A percentile compares a stretch with the other conserved stretches of the same genome.
Conservation (phyloP, 2,329 filamentous ascomycete genomes). For the Aspergillus aculeatus region DNA sequence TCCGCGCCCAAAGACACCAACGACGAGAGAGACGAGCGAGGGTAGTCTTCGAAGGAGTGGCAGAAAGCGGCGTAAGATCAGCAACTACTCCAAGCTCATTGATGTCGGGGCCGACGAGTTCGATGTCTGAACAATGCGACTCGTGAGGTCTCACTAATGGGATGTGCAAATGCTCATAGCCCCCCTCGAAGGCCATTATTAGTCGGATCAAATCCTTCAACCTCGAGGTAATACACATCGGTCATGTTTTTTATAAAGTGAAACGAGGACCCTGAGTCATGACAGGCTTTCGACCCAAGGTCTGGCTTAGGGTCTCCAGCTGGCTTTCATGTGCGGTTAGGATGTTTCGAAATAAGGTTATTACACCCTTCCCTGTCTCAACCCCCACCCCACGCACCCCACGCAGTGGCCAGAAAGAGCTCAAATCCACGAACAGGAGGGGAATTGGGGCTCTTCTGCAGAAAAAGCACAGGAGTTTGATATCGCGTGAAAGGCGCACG, state of each 20-base stretch:
- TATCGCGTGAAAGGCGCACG: neutral
- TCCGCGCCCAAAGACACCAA: constrained; percentile 5
- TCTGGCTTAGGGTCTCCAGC: neutral
- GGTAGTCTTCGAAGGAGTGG: constrained; percentile 18
- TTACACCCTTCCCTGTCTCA: neutral
- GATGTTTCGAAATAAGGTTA: neutral
- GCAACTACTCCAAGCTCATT: constrained; percentile 31
- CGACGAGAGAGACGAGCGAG: neutral
- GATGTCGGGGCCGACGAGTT: constrained; percentile 28
- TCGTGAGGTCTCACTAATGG: neutral
- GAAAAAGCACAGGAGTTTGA: neutral
- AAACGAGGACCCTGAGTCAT: neutral
- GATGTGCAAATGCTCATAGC: neutral
- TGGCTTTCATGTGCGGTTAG: neutral
- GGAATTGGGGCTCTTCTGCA: neutral
- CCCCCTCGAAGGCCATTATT: neutral
- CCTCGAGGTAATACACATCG: neutral
- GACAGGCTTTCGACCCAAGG: neutral
- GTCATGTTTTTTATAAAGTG: neutral
- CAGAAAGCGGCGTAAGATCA: constrained; percentile 32
- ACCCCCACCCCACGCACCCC: neutral
- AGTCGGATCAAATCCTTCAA: neutral
- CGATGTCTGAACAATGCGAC: constrained; percentile 1
- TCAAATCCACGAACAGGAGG: neutral
- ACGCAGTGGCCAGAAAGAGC: neutral